phyloP scores from a whole-genome alignment of 768 basidiomycete genomes.

The Leccinum subtestaceum region DNA sequence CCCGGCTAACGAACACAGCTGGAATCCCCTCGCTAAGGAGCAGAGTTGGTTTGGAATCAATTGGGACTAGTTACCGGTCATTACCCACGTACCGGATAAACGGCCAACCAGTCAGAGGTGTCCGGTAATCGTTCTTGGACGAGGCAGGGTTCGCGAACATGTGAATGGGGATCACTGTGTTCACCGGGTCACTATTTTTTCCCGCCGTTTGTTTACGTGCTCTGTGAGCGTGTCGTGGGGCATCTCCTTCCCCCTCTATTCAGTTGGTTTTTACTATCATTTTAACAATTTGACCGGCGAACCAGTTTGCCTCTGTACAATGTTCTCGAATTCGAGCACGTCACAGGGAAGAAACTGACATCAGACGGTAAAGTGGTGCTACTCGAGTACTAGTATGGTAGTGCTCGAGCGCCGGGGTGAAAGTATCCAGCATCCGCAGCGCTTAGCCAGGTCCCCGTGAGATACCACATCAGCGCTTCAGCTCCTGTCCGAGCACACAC shows the following conservation, averaged over 20 bases:
- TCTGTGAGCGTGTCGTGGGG: neutral
- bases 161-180: neutral
- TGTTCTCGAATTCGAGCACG: neutral
- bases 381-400: neutral
- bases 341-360: neutral
- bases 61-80: neutral
- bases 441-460: conserved; percentile 8
- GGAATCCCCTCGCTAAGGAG: neutral
- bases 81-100: neutral
- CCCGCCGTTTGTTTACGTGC: neutral
- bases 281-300: neutral
- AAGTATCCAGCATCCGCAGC: neutral
- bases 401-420: neutral
- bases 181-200: neutral
- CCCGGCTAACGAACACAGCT: neutral
- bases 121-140: neutral
- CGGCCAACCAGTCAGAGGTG: neutral
- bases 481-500: conserved; percentile 1
- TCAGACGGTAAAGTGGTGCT: neutral
- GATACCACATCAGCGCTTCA: conserved; percentile 4
- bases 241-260: neutral
- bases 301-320: neutral
- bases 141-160: neutral
- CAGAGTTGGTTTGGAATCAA: neutral
- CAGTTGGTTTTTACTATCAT: neutral